Conservation (phyloP, 1,139 yeast species). For the Zygosaccharomyces pseudobailii region DNA sequence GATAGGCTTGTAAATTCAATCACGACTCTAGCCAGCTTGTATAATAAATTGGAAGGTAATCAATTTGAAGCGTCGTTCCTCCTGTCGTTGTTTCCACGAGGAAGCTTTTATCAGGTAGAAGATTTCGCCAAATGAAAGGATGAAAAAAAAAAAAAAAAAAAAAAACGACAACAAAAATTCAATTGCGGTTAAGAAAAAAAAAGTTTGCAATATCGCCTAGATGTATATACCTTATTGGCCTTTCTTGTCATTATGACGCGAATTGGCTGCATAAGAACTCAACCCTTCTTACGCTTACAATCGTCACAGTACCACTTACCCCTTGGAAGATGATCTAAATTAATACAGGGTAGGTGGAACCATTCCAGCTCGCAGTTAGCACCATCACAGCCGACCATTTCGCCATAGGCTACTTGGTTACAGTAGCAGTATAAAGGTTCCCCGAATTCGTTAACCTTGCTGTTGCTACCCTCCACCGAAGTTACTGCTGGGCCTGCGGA, state of each 20-base stretch:
- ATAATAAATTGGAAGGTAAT: neutral
- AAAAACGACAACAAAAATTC: neutral
- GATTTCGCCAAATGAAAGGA: neutral
- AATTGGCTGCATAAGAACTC: neutral
- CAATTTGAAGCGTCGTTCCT: neutral
- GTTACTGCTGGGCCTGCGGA: constrained; percentile 9
- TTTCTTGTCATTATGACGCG: neutral
- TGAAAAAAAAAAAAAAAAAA: neutral
- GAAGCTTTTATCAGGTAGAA: neutral
- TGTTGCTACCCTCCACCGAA: constrained; percentile 8
- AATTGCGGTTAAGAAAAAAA: neutral
- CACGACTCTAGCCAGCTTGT: neutral
- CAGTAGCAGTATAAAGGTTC: constrained; percentile 92
- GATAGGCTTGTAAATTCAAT: neutral
- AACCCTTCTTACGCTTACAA: constrained; percentile 40
- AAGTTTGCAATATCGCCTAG: neutral
- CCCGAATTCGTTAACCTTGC: constrained; percentile 33
- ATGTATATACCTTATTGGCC: neutral
- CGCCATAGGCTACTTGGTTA: constrained; percentile 94
- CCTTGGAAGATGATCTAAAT: constrained; percentile 82
- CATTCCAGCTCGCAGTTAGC: constrained; percentile 90
- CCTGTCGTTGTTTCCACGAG: neutral
- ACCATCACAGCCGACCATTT: constrained; percentile 98
- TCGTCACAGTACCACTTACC: constrained; percentile 98
- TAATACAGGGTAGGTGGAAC: constrained; percentile 97